Base-by-base conservation (phyloP, 1,284 basidiomycete species). In the Hemileia vastatrix region DNA sequence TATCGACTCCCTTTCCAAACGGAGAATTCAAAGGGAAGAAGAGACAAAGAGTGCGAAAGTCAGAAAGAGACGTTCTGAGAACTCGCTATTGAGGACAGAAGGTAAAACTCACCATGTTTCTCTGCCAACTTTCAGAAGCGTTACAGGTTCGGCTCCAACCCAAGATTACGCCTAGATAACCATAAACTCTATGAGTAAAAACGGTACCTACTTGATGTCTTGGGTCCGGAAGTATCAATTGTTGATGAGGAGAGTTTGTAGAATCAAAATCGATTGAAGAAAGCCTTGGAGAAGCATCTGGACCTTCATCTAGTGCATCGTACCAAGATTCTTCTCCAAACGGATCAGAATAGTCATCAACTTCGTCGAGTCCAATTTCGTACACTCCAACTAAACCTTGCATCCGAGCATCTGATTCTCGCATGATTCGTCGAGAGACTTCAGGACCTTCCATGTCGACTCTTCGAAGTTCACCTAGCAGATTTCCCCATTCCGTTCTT, bases 121-220 rank as follows among this genome's bases (percentile, higher is more conserved):
- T n/a, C n/a, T n/a, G n/a, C n/a, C n/a, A n/a, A n/a, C n/a, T n/a
- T n/a, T n/a, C n/a, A n/a, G n/a, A n/a, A n/a, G n/a, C n/a, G n/a
- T n/a, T n/a, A n/a, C n/a, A n/a, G n/a, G n/a, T n/a, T n/a, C n/a
- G n/a, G n/a, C n/a, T n/a, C n/a, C n/a, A n/a, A n/a, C n/a, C n/a
- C n/a, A n/a, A n/a, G n/a, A n/a, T n/a, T n/a, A n/a, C n/a, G n/a
- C n/a, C n/a, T n/a, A n/a, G n/a, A n/a, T n/a, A n/a, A n/a, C n/a
- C 63, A 21, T 66, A 70, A n/a, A 60, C 67, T 4, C 68, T 64
- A 44, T 71, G 69, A 6, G 60, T 57, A 49, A 71, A 71, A 11
- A 71, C 32, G 2, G 68, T 70, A 5, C 69, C 69, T 2, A 71
- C 62, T 2, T 64, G 56, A 24, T 64, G 36, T 9, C 8, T 15